Base-by-base conservation (phyloP, 2,329 filamentous ascomycete genomes). In the Aspergillus hortae region DNA sequence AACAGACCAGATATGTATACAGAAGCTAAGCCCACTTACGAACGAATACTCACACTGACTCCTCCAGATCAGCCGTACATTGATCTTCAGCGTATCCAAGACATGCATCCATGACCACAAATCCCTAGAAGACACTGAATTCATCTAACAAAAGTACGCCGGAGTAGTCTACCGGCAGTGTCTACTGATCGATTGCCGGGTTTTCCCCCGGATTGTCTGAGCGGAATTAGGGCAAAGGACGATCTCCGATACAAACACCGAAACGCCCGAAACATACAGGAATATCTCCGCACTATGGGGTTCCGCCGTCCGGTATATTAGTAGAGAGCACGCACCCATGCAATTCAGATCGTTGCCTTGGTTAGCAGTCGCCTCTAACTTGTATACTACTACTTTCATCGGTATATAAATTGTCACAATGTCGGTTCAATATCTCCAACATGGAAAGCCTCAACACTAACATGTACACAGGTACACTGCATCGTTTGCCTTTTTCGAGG, bases 401-500 rank as follows among this genome's bases (percentile, higher is more conserved):
- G 10, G 38, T 15, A n/a, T 15, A 5, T 42, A 12, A 12, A 23
- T 17, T 21, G 1, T 14, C 4, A 38, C 15, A n/a, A 42, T 42
- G 40, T 42, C 5, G 11, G 40, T 42, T 17, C 11, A 2, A 14
- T 14, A 36, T 4, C 33, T 36, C 33, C n/a, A 36, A 7, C n/a
- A 1, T 14, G 19, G 21, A 17, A 17, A n/a, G 12, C 14, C 35
- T 19, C 14, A 17, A 6, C 1, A 38, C 7, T 48, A 19, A 40
- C n/a, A 14, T 6, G 21, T 27, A 9, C 41, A n/a, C 14, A 51
- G 48, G 48, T 51, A 51, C 36, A 51, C 48, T 9, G 32, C 48
- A n/a, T 51, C 48, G 4, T 46, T 41, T 12, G 48, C 48, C 35
- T 51, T 51, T 10, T 46, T 51, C 35, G 48, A 51, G 42, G 48